These are phyloP conservation scores for Globisporangium alternatum DNA, from an alignment of 352 stramenopile genomes.

Conservation along the genomic window DNA sequence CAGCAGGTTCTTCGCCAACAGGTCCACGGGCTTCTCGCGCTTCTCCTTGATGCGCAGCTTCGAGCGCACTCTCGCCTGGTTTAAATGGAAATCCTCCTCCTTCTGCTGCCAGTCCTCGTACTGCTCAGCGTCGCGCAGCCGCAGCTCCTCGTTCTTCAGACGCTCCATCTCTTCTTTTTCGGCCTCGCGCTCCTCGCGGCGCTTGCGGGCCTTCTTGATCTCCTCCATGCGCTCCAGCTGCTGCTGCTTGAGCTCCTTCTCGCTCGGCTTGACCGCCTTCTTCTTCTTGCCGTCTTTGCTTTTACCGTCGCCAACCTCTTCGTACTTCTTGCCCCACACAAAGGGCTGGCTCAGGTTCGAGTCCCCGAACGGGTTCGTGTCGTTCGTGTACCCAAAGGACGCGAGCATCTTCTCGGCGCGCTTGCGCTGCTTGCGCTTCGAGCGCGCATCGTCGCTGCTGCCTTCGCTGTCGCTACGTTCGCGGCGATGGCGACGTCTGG, in stretches of 20 bases:
- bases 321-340: constrained; percentile 97
- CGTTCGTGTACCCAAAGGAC: constrained; percentile 96
- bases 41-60: constrained; percentile 86
- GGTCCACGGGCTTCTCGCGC: constrained; percentile 95
- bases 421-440: constrained; percentile 58
- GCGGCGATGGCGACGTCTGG: not conserved
- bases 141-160: constrained; percentile 92
- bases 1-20: constrained; percentile 98
- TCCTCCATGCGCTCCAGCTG: constrained; percentile 90
- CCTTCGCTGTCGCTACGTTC: constrained; percentile 7
- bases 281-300: constrained; percentile 1
- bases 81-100: constrained; percentile 97
- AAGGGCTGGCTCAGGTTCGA: constrained; percentile 96
- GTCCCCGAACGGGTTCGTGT: constrained; percentile 99
- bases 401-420: constrained; percentile 74
- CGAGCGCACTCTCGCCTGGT: constrained; percentile 91
- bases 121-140: constrained; percentile 94
- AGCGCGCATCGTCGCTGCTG: constrained; percentile 32
- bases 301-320: constrained; percentile 23
- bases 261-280: constrained; percentile 22
- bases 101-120: constrained; percentile 98
- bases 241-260: constrained; percentile 58
- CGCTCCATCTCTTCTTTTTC: constrained; percentile 96
- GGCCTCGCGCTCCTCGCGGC: constrained; percentile 82
- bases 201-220: constrained; percentile 94